phyloP scores from a whole-genome alignment of 2,329 filamentous ascomycete genomes.

The Colletotrichum lentis region DNA sequence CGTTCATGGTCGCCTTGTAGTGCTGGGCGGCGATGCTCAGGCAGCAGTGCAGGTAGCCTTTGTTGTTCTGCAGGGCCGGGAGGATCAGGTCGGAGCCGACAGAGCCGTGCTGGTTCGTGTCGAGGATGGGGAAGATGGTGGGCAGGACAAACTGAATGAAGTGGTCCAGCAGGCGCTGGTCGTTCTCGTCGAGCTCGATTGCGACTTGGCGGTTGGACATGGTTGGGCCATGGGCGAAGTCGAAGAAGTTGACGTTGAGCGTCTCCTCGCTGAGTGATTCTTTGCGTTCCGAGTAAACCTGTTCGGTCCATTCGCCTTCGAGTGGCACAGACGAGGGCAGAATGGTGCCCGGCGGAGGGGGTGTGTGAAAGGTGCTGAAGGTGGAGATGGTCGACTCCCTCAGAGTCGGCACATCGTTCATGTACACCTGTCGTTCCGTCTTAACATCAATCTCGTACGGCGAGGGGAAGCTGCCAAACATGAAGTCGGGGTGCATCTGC shows the following conservation, averaged over 20 bases:
- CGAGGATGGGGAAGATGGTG: slow-evolving; percentile 89
- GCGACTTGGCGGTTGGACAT: slow-evolving; percentile 72
- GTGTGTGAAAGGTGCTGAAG: slow-evolving; percentile 88
- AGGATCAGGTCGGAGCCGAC: slow-evolving; percentile 84
- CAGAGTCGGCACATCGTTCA: slow-evolving; percentile 87
- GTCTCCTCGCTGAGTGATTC: slow-evolving; percentile 73
- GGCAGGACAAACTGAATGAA: slow-evolving; percentile 89
- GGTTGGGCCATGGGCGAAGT: slow-evolving; percentile 75
- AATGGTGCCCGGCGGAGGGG: slow-evolving; percentile 73
- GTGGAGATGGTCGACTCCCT: slow-evolving; percentile 89
- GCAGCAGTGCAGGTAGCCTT: slow-evolving; percentile 93
- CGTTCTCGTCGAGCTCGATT: slow-evolving; percentile 85
- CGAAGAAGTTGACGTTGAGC: slow-evolving; percentile 81
- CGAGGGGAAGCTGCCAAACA: slow-evolving; percentile 65
- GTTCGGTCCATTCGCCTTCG: slow-evolving; percentile 75
- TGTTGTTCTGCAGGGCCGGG: slow-evolving; percentile 88
- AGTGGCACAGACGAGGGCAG: slow-evolving; percentile 67
- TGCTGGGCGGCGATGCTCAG: slow-evolving; percentile 93
- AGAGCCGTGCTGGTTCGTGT: slow-evolving; percentile 86
- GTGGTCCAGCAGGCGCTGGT: slow-evolving; percentile 87
- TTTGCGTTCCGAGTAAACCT: slow-evolving; percentile 71
- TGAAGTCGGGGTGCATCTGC: slow-evolving; percentile 69
- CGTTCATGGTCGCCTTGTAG: slow-evolving; percentile 78
- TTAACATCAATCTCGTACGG: slow-evolving; percentile 96
- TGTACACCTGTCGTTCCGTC: slow-evolving; percentile 92